Conservation (phyloP, 2,329 filamentous ascomycete species). For the Coniochaeta prunicola region DNA sequence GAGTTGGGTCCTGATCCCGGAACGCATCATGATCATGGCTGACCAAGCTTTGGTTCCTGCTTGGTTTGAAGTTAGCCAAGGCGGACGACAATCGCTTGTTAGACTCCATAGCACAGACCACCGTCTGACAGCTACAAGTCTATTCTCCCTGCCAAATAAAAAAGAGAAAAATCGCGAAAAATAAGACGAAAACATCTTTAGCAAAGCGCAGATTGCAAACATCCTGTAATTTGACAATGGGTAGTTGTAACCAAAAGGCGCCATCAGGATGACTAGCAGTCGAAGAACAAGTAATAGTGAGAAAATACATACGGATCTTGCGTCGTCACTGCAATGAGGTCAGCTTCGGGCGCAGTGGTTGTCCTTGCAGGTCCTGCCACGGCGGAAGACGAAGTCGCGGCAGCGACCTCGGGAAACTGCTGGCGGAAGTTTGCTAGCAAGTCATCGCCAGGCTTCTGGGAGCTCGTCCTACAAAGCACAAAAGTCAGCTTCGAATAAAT, state of each 20-base stretch:
- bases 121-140: not conserved
- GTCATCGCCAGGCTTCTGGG: constrained; percentile 80
- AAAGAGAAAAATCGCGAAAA: not conserved
- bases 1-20: constrained; percentile 73
- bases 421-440: constrained; percentile 79
- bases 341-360: constrained; percentile 23
- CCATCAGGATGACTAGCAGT: not conserved
- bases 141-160: not conserved
- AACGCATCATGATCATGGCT: constrained; percentile 32
- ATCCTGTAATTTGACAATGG: not conserved
- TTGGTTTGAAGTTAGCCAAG: not conserved
- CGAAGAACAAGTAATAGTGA: not conserved
- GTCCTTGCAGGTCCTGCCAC: constrained; percentile 32
- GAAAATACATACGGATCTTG: constrained; percentile 23
- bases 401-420: constrained; percentile 67
- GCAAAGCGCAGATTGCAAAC: not conserved
- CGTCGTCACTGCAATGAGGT: constrained; percentile 17
- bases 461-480: constrained; percentile 51
- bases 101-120: not conserved
- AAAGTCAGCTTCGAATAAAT: constrained; percentile 1
- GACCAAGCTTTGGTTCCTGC: not conserved
- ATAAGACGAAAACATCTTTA: no score
- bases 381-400: constrained; percentile 38
- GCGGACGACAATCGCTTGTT: not conserved
- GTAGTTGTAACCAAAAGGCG: not conserved